Base-by-base conservation (phyloP, 225 moss, liverwort and hornwort genomes). In the Lunularia cruciata region DNA sequence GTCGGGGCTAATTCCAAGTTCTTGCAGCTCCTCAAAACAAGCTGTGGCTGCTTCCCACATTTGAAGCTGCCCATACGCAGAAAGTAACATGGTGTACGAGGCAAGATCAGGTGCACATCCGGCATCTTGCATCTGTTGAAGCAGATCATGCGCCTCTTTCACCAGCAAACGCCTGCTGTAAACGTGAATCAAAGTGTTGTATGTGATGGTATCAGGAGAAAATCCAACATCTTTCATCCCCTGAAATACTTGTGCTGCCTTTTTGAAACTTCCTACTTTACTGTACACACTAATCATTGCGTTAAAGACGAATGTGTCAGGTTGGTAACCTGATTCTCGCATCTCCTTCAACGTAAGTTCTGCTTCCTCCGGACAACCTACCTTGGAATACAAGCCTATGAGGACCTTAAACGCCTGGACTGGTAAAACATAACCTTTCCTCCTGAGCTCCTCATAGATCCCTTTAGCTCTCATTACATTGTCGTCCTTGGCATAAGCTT, bases 1-100 rank as follows among this genome's bases (percentile, higher is more conserved):
- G 62, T 75, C 71, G 8, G 65, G 63, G 59, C 65, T 46, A 27
- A 75, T 71, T 46, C 81, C 74, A 3, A 58, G 52, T 67, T 60
- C 77, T 57, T 77, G 76, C 75, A 83, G 64, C 0, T 78, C 73
- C 30, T 67, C 55, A 32, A 83, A 83, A 33, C 80, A 72, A n/a
- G 43, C 73, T 42, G 56, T 72, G 1, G 83, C 80, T 63, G 78
- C 73, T 53, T 86, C 86, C 83, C 81, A 86, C 83, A 86, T 83
- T 20, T 71, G 76, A 57, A 78, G 32, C 68, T 80, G 72, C 42
- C 83, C 83, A 69, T 77, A 83, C 35, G 80, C 78, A 31, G 62
- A 73, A 55, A 83, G 76, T 62, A 83, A 65, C 76, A 78, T 60
- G 67, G 57, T 74, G 68, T 83, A 77, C 32, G 79, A 81, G 5